phyloP scores from a whole-genome alignment of 768 basidiomycete genomes.

The Pisolithus microcarpus region DNA sequence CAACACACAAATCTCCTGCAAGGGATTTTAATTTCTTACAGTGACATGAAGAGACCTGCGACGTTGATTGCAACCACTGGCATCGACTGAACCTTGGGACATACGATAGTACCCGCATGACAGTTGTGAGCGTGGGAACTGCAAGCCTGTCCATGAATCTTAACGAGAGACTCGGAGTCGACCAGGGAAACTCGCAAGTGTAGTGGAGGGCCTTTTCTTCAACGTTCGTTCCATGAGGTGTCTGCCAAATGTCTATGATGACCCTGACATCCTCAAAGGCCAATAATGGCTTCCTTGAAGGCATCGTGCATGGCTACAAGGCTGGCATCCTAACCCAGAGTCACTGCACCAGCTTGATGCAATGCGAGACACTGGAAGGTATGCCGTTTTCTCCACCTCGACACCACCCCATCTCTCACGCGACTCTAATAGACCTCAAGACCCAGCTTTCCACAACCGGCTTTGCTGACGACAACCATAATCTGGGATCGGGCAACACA shows the following conservation, averaged over 20 bases:
- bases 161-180: too few relatives aligned
- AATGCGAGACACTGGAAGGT: too few relatives aligned
- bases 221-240: conserved; percentile 44
- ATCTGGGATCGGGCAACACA: conserved; percentile 95
- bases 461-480: conserved; percentile 84
- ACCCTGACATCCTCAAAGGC: too few relatives aligned
- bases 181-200: too few relatives aligned
- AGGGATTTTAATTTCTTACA: not conserved
- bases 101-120: too few relatives aligned
- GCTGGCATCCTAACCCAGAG: conserved; percentile 15
- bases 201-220: conserved; percentile 49
- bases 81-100: not conserved
- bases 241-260: too few relatives aligned
- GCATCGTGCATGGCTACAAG: too few relatives aligned
- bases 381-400: not conserved
- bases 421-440: conserved; percentile 62
- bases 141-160: too few relatives aligned
- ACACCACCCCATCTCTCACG: conserved; percentile 3
- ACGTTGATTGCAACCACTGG: not conserved
- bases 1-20: not conserved
- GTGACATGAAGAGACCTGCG: not conserved
- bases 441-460: conserved; percentile 88
- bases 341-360: conserved; percentile 69
- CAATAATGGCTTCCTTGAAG: too few relatives aligned
- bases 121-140: too few relatives aligned